Evolutionary conservation across 2,329 filamentous ascomycete genomes (phyloP).

Genomic region (Alternaria dauci): DNA sequence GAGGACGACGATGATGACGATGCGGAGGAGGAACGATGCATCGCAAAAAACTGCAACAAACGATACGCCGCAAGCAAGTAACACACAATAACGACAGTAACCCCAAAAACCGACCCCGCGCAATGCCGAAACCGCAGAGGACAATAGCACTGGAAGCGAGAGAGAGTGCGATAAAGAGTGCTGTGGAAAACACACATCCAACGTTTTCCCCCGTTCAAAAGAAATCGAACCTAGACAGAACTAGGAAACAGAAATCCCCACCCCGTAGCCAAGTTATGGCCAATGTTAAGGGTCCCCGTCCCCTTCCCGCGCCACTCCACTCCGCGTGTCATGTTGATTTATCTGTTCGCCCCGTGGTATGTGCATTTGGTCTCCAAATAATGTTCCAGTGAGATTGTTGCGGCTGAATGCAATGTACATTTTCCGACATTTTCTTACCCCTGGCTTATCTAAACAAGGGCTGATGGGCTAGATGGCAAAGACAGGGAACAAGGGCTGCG

Average conservation of each 20-base stretch:
- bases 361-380: background rate
- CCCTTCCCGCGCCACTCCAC: background rate
- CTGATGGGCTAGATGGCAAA: background rate
- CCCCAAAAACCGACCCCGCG: too few relatives aligned
- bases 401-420: background rate
- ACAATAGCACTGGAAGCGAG: background rate
- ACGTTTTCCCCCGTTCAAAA: background rate
- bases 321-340: background rate
- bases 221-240: background rate
- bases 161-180: background rate
- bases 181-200: background rate
- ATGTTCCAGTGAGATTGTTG: background rate
- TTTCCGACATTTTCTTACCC: background rate
- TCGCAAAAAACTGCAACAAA: background rate
- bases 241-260: background rate
- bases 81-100: background rate
- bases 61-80: background rate
- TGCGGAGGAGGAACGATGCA: slow-evolving; percentile 13
- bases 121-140: background rate
- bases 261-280: background rate
- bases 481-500: background rate
- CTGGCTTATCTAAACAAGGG: slow-evolving; percentile 3
- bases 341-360: background rate
- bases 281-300: slow-evolving; percentile 2
- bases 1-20: slow-evolving; percentile 5